Evolutionary conservation across 495 filamentous ascomycete species (phyloP).

Genomic region (Hypoxylon subgilvum): DNA sequence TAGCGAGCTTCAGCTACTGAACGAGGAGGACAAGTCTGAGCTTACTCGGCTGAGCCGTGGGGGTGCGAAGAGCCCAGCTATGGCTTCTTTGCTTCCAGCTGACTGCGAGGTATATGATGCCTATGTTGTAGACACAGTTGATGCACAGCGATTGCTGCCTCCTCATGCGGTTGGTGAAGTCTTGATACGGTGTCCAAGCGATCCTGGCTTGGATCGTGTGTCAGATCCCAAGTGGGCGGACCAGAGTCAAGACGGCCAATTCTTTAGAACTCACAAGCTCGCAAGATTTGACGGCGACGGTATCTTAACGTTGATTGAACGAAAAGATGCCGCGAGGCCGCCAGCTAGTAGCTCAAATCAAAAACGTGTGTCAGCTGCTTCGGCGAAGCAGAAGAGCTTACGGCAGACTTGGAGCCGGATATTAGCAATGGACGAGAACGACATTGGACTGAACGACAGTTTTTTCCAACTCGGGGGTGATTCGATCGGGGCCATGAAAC

Average conservation of each 20-base stretch:
- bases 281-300: conserved; percentile 37
- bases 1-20: conserved; percentile 37
- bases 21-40: conserved; percentile 29
- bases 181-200: conserved; percentile 36
- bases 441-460: conserved; percentile 60
- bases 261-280: conserved; percentile 43
- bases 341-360: conserved; percentile 9
- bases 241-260: conserved; percentile 3
- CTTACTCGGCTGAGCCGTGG: conserved; percentile 13
- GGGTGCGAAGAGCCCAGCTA: conserved; percentile 1
- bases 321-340: conserved; percentile 11
- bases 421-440: conserved; percentile 42
- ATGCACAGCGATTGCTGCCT: conserved; percentile 46
- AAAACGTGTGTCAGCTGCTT: conserved; percentile 37
- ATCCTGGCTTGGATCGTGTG: conserved; percentile 32
- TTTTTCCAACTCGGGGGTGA: conserved; percentile 73
- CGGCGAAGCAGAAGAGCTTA: conserved; percentile 47
- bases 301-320: conserved; percentile 25
- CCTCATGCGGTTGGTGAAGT: conserved; percentile 56
- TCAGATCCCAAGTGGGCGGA: conserved; percentile 36
- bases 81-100: conserved; percentile 11
- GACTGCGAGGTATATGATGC: conserved; percentile 30
- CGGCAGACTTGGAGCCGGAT: conserved; percentile 45
- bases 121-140: conserved; percentile 50
- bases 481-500: conserved; percentile 72